Base-by-base conservation (phyloP, 805 yeast genomes). In the Yamadazyma paraphyllophila region DNA sequence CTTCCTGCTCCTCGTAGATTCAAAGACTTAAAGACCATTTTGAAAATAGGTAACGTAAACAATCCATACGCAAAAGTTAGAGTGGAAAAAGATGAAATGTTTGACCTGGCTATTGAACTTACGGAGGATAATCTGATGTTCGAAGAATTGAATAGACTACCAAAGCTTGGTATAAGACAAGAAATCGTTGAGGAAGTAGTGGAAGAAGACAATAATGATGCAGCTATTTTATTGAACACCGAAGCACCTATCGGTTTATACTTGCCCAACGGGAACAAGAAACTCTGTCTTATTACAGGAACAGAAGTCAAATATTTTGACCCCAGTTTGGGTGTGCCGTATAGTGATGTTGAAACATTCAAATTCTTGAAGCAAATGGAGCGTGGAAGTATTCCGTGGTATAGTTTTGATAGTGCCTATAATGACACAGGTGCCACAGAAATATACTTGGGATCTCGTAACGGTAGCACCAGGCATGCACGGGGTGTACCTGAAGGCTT, bases 401-500 rank as follows among this genome's bases (percentile, higher is more conserved):
- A 71, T 55, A 65, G 71, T 42, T 46, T 71, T 36, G 65, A 73
- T 37, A 78, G 77, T 46, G 79, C 76, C 17, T 61, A 77, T 13
- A 82, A 82, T 52, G 79, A 78, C 31, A 78, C 81, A n/a, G 76
- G 73, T 14, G 67, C 65, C 9, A 69, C 71, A 5, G 74, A 68
- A 50, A 56, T 74, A 4, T 71, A 70, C 38, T 60, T 70, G 24
- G 75, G 74, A 16, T 59, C 60, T 47, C 67, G 74, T 50, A 69
- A 58, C 74, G 88, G 88, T 53, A 66, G 48, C 78, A 77, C 73
- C 64, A 68, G 75, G 42, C 89, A 82, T 52, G 96, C 96, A 0
- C 77, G 77, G 49, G 96, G 96, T 7, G 96, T 89, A 10, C 97
- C 97, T 1, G 85, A 83, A 43, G 95, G 95, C 7, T 90, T 90